Percentiles rank a stretch among this genome's conserved stretches.
These are phyloP conservation scores for Morella rubra DNA, from an alignment of 306 rosid species.

Conservation along the genomic window DNA sequence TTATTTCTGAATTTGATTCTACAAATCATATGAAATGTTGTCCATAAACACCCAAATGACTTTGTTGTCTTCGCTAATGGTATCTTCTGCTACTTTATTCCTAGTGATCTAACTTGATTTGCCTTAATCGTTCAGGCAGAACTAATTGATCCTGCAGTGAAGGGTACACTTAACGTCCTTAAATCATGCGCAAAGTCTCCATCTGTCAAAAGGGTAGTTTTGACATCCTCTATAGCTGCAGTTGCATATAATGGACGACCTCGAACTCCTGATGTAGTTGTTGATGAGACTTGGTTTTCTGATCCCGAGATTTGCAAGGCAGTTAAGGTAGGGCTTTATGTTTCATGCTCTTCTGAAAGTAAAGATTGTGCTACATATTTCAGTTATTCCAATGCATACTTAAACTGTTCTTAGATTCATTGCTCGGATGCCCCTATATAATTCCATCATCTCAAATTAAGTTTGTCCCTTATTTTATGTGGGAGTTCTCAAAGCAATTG, in stretches of 20 bases:
- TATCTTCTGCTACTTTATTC: background rate
- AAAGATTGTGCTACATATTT: background rate
- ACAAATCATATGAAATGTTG: background rate
- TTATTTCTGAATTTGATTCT: background rate
- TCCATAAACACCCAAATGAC: background rate
- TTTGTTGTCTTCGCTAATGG: background rate
- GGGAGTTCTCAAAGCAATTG: background rate
- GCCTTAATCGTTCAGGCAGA: conserved; percentile 39
- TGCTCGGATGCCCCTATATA: background rate
- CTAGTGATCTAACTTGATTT: background rate
- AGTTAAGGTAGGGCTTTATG: conserved; percentile 31
- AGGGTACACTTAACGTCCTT: conserved; percentile 62
- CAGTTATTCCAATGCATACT: background rate
- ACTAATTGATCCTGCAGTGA: conserved; percentile 54
- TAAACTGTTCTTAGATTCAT: background rate
- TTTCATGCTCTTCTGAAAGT: background rate
- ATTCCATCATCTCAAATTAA: background rate
- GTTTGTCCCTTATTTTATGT: background rate
- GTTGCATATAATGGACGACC: conserved; percentile 38
- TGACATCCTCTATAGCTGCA: conserved; percentile 58
- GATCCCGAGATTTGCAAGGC: conserved; percentile 38
- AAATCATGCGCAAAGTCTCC: conserved; percentile 35
- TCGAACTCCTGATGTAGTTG: conserved; percentile 39
- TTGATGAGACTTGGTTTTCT: conserved; percentile 61
- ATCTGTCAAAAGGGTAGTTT: conserved; percentile 48